These are phyloP conservation scores for Chrysoporthe austroafricana DNA, from an alignment of 2,329 filamentous ascomycete genomes.

Conservation along the genomic window DNA sequence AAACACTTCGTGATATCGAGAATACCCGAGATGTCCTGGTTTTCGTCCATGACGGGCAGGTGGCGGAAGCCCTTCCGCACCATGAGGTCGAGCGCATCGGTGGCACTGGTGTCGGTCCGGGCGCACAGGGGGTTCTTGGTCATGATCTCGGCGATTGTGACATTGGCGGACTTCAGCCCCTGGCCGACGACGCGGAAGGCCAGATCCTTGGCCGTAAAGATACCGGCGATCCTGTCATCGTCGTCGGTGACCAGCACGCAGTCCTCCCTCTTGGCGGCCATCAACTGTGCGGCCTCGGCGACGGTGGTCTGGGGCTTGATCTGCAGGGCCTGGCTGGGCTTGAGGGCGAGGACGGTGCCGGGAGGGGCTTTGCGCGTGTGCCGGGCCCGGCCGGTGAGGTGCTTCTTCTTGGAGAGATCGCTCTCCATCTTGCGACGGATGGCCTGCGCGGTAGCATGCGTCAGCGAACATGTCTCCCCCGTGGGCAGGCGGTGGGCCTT, in stretches of 20 bases:
- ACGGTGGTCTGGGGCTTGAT: constrained; percentile 96
- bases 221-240: constrained; percentile 95
- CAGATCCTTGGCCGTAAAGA: constrained; percentile 98
- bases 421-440: constrained; percentile 96
- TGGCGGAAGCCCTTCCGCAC: constrained; percentile 97
- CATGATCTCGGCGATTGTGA: constrained; percentile 98
- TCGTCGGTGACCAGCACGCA: constrained; percentile 98
- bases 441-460: constrained; percentile 62
- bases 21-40: constrained; percentile 98
- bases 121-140: constrained; percentile 99
- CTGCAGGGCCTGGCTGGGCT: constrained; percentile 93
- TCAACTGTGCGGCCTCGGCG: constrained; percentile 93
- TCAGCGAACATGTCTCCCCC: constrained; percentile 37
- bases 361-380: constrained; percentile 92
- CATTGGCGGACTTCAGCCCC: constrained; percentile 83
- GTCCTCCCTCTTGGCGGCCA: constrained; percentile 98
- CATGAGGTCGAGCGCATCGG: constrained; percentile 96
- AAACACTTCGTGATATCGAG: constrained; percentile 99
- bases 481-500: neutral
- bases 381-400: constrained; percentile 75
- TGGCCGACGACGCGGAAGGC: constrained; percentile 94
- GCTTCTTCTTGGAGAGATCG: constrained; percentile 97
- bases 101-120: constrained; percentile 95
- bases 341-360: constrained; percentile 91
- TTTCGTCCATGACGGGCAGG: constrained; percentile 98